Conservation (phyloP, 2,329 filamentous ascomycete genomes). For the Lecanicillium sp. region DNA sequence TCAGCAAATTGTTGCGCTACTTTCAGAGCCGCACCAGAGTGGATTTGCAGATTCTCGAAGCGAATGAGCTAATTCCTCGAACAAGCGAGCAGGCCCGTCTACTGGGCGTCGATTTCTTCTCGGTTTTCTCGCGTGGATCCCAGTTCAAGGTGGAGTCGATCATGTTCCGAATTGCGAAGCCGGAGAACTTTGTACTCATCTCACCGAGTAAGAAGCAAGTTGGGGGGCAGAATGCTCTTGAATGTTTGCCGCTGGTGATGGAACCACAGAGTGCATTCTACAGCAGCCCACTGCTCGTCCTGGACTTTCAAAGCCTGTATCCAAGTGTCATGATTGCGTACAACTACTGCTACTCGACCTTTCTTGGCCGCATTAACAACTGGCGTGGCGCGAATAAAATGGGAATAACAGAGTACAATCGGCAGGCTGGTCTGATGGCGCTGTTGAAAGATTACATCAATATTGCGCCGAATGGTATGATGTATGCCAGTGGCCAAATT, state of each 20-base stretch:
- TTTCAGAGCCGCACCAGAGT: slow-evolving; percentile 68
- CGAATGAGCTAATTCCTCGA: slow-evolving; percentile 78
- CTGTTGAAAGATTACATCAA: slow-evolving; percentile 81
- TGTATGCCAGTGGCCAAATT: slow-evolving; percentile 80
- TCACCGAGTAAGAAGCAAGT: slow-evolving; percentile 90
- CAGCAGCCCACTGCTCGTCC: slow-evolving; percentile 75
- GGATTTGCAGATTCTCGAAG: slow-evolving; percentile 83
- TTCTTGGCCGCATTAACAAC: slow-evolving; percentile 72
- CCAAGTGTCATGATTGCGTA: slow-evolving; percentile 99
- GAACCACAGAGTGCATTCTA: slow-evolving; percentile 95
- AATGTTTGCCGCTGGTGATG: slow-evolving; percentile 93
- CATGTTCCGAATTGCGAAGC: slow-evolving; percentile 97
- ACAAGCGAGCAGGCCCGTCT: slow-evolving; percentile 92
- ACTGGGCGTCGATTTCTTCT: slow-evolving; percentile 92
- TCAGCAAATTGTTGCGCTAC: slow-evolving; percentile 70
- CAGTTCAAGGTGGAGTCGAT: slow-evolving; percentile 98
- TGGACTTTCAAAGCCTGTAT: slow-evolving; percentile 95
- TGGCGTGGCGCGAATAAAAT: slow-evolving; percentile 94
- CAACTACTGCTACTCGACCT: slow-evolving; percentile 98
- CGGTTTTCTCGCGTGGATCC: slow-evolving; percentile 87
- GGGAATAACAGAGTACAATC: slow-evolving; percentile 82
- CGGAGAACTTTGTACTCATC: slow-evolving; percentile 84
- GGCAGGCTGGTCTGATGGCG: slow-evolving; percentile 65
- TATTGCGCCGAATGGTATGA: slow-evolving; percentile 91
- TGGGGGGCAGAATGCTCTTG: slow-evolving; percentile 84